These are phyloP conservation scores for Colletotrichum siamense DNA, from an alignment of 2,329 filamentous ascomycete genomes.

Conservation along the genomic window DNA sequence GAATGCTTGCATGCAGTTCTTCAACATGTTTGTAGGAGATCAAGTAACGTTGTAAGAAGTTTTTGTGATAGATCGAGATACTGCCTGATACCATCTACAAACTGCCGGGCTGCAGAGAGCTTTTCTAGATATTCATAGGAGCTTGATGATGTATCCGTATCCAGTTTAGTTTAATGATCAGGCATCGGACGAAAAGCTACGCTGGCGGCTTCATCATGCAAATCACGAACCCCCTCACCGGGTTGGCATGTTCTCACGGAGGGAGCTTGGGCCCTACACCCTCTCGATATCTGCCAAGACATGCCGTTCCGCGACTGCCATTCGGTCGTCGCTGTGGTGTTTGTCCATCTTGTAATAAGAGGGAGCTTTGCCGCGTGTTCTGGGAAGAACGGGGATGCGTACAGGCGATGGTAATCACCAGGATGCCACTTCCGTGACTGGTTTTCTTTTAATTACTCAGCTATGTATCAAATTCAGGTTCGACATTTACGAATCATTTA, in stretches of 20 bases:
- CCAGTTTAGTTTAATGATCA: not conserved
- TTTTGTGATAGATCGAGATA: not conserved
- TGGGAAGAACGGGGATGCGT: rapidly evolving
- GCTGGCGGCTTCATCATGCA: not conserved
- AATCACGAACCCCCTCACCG: not conserved
- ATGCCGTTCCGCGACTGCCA: not conserved
- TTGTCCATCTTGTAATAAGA: not conserved
- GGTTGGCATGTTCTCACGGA: not conserved
- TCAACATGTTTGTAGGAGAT: not conserved
- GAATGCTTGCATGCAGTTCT: not conserved
- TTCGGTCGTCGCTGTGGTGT: not conserved
- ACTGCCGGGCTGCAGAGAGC: not conserved
- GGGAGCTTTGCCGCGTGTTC: not conserved
- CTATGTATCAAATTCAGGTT: not conserved
- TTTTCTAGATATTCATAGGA: not conserved
- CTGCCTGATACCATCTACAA: not conserved
- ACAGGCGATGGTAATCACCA: not conserved
- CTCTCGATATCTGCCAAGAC: not conserved
- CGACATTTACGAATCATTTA: not conserved
- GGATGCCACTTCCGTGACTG: not conserved
- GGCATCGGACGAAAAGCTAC: not conserved
- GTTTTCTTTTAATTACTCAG: not conserved
- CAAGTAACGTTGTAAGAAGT: not conserved
- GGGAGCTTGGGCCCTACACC: not conserved
- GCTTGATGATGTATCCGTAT: not conserved